These are phyloP conservation scores for Trichoderma cornu-damae DNA, from an alignment of 2,329 filamentous ascomycete species.

Conservation along the genomic window DNA sequence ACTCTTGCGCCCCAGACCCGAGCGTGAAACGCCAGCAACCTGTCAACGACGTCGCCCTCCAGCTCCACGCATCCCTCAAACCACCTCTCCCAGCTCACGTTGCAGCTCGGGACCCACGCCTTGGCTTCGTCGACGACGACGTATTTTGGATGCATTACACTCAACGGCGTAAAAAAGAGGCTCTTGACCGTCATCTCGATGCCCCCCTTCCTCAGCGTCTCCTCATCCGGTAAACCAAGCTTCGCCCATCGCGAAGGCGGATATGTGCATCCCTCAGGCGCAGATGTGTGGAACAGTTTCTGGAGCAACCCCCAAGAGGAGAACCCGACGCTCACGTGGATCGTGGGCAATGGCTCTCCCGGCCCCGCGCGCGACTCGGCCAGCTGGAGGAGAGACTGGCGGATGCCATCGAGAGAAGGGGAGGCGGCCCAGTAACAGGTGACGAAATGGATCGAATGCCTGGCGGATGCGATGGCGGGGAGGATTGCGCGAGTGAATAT, in stretches of 20 bases:
- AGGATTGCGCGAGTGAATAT: slow-evolving; percentile 53
- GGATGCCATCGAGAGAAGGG: slow-evolving; percentile 52
- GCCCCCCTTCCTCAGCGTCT: slow-evolving; percentile 47
- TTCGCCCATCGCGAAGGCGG: slow-evolving; percentile 53
- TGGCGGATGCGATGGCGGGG: slow-evolving; percentile 56
- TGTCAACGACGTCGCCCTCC: slow-evolving; percentile 54
- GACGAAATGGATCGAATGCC: slow-evolving; percentile 65
- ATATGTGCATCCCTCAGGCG: slow-evolving; percentile 57
- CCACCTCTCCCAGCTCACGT: slow-evolving; percentile 85
- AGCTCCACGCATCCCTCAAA: slow-evolving; percentile 71
- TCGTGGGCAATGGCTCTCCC: slow-evolving; percentile 26
- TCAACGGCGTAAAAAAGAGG: slow-evolving; percentile 73
- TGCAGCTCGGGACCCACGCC: slow-evolving; percentile 72
- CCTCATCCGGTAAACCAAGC: slow-evolving; percentile 58
- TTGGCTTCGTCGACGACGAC: slow-evolving; percentile 63
- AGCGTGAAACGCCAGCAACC: slow-evolving; percentile 62
- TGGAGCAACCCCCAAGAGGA: slow-evolving; percentile 68
- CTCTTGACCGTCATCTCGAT: slow-evolving; percentile 69
- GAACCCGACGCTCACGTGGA: slow-evolving; percentile 68
- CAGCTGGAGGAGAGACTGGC: slow-evolving; percentile 53
- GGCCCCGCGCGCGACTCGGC: slow-evolving; percentile 40
- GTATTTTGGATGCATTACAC: slow-evolving; percentile 86
- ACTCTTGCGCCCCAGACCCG: slow-evolving; percentile 56
- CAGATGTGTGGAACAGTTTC: slow-evolving; percentile 69
- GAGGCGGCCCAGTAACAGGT: slow-evolving; percentile 80